These are phyloP conservation scores for Polygonum maritimum DNA, from an alignment of 148 eudicot species.

Conservation along the genomic window DNA sequence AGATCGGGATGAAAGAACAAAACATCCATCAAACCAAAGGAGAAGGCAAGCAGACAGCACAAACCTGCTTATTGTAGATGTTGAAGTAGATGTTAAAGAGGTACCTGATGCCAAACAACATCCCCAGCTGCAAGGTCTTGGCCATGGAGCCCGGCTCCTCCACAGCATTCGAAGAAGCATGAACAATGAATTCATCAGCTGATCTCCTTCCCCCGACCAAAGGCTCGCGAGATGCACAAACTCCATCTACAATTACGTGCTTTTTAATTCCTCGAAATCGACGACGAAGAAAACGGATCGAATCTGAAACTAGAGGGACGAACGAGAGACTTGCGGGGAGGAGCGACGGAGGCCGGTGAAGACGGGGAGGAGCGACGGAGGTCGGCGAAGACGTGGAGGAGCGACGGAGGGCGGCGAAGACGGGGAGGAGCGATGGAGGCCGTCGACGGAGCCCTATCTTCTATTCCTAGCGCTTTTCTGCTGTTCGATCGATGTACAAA, in stretches of 20 bases:
- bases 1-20: neutral
- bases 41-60: neutral
- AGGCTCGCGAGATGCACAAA: too few species aligned
- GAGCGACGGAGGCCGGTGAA: neutral
- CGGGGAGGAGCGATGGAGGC: too few species aligned
- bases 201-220: constrained; percentile 23
- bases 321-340: neutral
- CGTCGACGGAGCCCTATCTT: too few species aligned
- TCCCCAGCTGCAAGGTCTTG: constrained; percentile 55
- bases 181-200: constrained; percentile 25
- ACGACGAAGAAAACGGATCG: neutral
- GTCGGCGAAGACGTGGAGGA: too few species aligned
- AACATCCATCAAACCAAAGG: neutral
- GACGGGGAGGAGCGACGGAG: too few species aligned
- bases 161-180: constrained; percentile 40
- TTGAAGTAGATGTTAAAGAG: constrained; percentile 79
- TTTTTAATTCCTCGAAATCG: neutral
- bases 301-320: constrained; percentile 8
- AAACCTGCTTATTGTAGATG: constrained; percentile 84
- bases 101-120: constrained; percentile 64
- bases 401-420: too few species aligned
- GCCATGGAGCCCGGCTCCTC: constrained; percentile 23
- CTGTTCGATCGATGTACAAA: too few species aligned
- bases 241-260: neutral
- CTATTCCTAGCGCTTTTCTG: too few species aligned